Evolutionary conservation across 768 basidiomycete genomes (phyloP).

Genomic region (Kwoniella sp.): DNA sequence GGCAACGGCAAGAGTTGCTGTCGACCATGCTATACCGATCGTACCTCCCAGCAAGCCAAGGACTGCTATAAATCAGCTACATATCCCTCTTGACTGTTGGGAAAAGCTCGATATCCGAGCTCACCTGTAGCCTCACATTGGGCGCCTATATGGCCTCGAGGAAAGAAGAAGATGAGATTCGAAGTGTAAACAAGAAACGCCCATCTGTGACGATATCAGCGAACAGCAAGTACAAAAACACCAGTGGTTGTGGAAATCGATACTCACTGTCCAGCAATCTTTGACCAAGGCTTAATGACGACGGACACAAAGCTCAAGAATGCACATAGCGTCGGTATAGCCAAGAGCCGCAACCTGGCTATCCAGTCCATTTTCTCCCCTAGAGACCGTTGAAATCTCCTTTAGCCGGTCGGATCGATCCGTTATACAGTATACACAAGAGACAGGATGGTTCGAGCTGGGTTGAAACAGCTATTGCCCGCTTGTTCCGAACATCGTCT

Average conservation of each 20-base stretch:
- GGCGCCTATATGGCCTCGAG: slow-evolving; percentile 27
- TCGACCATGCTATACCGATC: slow-evolving; percentile 35
- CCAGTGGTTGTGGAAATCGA: too few relatives aligned
- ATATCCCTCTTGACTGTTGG: not conserved
- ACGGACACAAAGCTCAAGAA: slow-evolving; percentile 45
- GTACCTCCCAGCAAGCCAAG: slow-evolving; percentile 33
- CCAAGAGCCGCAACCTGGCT: slow-evolving; percentile 18
- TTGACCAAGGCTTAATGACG: slow-evolving; percentile 31
- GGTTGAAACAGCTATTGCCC: not conserved
- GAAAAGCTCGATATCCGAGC: not conserved
- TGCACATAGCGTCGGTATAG: slow-evolving; percentile 35
- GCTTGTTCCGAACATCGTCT: not conserved
- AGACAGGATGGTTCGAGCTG: not conserved
- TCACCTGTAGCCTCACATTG: slow-evolving; percentile 42
- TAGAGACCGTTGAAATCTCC: not conserved
- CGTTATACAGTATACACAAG: not conserved
- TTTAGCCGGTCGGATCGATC: not conserved
- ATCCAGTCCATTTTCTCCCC: slow-evolving; percentile 13
- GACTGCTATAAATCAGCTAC: slow-evolving; percentile 15
- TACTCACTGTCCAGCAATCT: slow-evolving; percentile 41
- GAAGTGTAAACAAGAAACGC: slow-evolving; percentile 47
- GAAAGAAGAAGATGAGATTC: slow-evolving; percentile 48
- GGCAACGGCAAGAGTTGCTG: slow-evolving; percentile 38
- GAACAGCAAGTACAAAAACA: too few relatives aligned
- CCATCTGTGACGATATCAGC: too few relatives aligned